phyloP scores from a whole-genome alignment of 177 flowering plant genomes.

The Telopea speciosissima region DNA sequence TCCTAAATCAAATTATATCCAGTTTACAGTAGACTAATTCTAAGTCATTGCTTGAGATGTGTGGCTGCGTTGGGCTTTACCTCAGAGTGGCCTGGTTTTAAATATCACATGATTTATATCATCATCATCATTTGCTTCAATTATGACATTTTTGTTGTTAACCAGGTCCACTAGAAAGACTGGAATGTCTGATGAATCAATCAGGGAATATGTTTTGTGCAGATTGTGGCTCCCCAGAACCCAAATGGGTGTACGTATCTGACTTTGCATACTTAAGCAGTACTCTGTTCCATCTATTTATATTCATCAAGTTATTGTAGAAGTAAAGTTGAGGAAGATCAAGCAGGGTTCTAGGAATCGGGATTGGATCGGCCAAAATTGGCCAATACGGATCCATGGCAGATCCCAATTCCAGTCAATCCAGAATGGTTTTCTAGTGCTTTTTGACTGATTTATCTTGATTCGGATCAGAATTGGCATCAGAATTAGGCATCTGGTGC shows the following conservation, averaged over 20 bases:
- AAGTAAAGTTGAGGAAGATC: neutral
- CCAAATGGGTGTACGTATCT: constrained; percentile 91
- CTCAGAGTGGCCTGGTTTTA: neutral
- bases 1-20: neutral
- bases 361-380: too few species aligned
- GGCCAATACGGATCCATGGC: too few species aligned
- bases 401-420: too few species aligned
- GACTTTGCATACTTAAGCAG: constrained; percentile 2
- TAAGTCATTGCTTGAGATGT: neutral
- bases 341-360: too few species aligned
- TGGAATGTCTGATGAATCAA: constrained; percentile 42
- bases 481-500: too few species aligned
- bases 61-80: neutral
- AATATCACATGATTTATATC: too few species aligned
- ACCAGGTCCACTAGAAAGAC: constrained; percentile 51
- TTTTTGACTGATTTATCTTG: too few species aligned
- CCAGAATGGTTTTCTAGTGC: too few species aligned
- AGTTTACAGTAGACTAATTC: neutral
- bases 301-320: neutral
- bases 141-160: neutral
- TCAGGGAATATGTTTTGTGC: constrained; percentile 68
- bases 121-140: neutral
- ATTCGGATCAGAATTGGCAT: too few species aligned
- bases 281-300: neutral
- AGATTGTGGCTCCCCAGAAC: constrained; percentile 89